A percentile compares a stretch with the other conserved stretches of the same genome.
Evolutionary conservation across 2,329 filamentous ascomycete genomes (phyloP).

Genomic region (Phialophora tarda): DNA sequence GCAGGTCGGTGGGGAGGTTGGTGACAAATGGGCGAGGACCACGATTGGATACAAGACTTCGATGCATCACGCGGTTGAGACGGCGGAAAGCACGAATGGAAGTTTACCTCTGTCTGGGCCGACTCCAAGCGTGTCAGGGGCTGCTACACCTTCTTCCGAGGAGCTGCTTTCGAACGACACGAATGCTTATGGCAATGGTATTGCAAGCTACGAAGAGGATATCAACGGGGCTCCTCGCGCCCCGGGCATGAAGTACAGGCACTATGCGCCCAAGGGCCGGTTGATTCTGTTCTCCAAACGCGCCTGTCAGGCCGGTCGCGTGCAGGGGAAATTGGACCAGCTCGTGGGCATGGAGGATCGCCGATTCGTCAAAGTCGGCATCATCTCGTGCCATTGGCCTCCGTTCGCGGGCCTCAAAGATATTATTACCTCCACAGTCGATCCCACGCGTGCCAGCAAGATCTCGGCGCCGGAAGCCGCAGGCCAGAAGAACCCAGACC

Average conservation of each 20-base stretch:
- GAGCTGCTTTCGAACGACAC: neutral
- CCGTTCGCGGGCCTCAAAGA: slow-evolving; percentile 38
- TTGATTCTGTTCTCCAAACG: slow-evolving; percentile 72
- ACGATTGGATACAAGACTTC: slow-evolving; percentile 71
- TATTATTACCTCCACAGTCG: neutral
- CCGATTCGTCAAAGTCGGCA: slow-evolving; percentile 44
- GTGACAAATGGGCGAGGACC: slow-evolving; percentile 77
- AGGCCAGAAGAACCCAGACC: neutral
- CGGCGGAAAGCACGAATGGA: neutral
- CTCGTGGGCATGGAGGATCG: slow-evolving; percentile 41
- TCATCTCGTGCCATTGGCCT: slow-evolving; percentile 41
- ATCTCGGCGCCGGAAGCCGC: neutral
- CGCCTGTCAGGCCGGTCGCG: slow-evolving; percentile 40
- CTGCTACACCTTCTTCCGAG: slow-evolving; percentile 13
- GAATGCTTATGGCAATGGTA: neutral
- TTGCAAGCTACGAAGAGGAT: slow-evolving; percentile 26
- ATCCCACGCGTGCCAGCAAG: neutral
- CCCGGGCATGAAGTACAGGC: slow-evolving; percentile 98
- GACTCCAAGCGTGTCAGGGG: neutral
- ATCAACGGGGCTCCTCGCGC: slow-evolving; percentile 68
- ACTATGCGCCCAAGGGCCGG: slow-evolving; percentile 89
- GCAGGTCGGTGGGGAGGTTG: slow-evolving; percentile 54
- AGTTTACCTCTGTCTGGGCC: neutral
- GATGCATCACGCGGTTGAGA: slow-evolving; percentile 5
- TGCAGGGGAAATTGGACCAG: slow-evolving; percentile 29